These are phyloP conservation scores for Phialophora expanda DNA, from an alignment of 2,329 filamentous ascomycete species.

Conservation along the genomic window DNA sequence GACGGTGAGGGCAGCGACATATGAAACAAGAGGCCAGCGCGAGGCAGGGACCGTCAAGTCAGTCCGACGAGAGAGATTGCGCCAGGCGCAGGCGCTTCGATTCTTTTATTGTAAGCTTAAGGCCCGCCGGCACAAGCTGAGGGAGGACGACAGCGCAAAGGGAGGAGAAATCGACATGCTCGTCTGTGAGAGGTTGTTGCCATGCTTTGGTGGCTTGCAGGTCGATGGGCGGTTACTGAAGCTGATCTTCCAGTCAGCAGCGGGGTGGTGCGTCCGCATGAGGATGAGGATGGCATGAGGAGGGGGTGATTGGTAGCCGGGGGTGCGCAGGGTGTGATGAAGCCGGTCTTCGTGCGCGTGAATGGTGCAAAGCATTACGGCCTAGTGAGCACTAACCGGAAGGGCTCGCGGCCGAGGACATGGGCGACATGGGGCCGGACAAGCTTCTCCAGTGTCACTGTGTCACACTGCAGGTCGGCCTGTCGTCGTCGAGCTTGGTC, in stretches of 20 bases:
- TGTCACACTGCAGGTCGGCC: constrained; percentile 13
- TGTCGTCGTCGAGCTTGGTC: constrained; percentile 11
- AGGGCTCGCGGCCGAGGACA: not conserved
- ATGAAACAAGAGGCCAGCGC: constrained; percentile 30
- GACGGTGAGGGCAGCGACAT: constrained; percentile 35
- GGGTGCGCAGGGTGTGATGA: constrained; percentile 28
- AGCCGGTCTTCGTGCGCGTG: constrained; percentile 7
- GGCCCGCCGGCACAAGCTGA: constrained; percentile 16
- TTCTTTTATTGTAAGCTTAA: constrained; percentile 23
- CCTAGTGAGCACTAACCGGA: constrained; percentile 20
- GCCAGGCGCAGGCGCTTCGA: constrained; percentile 13
- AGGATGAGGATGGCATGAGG: constrained; percentile 13
- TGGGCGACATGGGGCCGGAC: constrained; percentile 1
- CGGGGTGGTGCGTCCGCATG: constrained; percentile 9
- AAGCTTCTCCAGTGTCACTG: not conserved
- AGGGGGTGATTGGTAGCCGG: constrained; percentile 27
- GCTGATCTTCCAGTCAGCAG: constrained; percentile 32
- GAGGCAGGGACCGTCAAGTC: constrained; percentile 13
- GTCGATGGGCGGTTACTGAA: constrained; percentile 33
- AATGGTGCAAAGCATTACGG: constrained; percentile 22
- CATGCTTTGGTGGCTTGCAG: constrained; percentile 25
- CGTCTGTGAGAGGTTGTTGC: constrained; percentile 14
- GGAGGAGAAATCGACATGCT: constrained; percentile 4
- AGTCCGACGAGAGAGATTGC: constrained; percentile 20
- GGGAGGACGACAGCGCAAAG: constrained; percentile 4